Percentiles rank a stretch among this genome's conserved stretches.
Conservation (phyloP, 257 asterid genomes). For the Fraxinus anomala region DNA sequence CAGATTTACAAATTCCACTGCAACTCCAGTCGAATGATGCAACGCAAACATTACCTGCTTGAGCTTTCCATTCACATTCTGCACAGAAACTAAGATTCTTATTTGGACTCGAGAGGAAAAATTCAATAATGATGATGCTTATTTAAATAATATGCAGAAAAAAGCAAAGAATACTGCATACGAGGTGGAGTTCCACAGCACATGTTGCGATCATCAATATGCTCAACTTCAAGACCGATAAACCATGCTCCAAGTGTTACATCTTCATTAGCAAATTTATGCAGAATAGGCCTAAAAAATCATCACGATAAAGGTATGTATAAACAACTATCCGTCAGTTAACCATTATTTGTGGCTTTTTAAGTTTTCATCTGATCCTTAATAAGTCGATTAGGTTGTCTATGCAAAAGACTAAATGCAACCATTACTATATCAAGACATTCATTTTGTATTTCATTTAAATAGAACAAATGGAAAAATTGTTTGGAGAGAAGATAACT, state of each 20-base stretch:
- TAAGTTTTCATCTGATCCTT: too few species aligned
- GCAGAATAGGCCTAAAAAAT: conserved; percentile 50
- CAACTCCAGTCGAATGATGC: conserved; percentile 66
- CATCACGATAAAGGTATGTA: background rate
- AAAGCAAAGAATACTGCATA: conserved; percentile 10
- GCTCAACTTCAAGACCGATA: conserved; percentile 65
- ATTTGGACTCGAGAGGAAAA: background rate
- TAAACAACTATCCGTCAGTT: background rate
- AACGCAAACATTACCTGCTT: conserved; percentile 51
- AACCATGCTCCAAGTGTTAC: conserved; percentile 67
- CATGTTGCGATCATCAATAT: conserved; percentile 52
- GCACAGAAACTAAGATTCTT: conserved; percentile 18
- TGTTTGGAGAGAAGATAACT: conserved; percentile 12
- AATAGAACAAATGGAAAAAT: background rate
- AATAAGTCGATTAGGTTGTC: too few species aligned
- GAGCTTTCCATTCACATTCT: conserved; percentile 54
- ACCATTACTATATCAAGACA: background rate
- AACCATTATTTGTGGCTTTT: too few species aligned
- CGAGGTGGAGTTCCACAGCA: conserved; percentile 65
- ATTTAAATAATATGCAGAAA: background rate
- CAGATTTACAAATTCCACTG: conserved; percentile 68
- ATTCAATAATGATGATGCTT: background rate
- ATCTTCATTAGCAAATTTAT: conserved; percentile 67
- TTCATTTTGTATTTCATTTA: background rate
- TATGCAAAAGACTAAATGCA: background rate